Percentiles rank a stretch among this genome's conserved stretches.
Evolutionary conservation across 148 eudicot species (phyloP).

Genomic region (Gaultheria prostrata): DNA sequence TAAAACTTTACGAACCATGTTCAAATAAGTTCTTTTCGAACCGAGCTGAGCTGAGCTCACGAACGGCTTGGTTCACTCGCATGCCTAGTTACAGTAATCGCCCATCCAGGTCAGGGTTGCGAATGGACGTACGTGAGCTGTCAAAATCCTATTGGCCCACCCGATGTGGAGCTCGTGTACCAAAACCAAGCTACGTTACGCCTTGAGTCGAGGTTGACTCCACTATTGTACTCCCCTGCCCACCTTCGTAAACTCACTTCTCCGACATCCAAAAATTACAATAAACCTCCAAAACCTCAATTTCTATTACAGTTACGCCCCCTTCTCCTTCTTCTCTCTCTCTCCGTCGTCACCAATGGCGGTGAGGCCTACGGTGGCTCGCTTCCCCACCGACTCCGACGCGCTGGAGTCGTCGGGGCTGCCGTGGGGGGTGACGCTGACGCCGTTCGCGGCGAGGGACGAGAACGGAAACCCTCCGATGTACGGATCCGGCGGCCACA

Average conservation of each 20-base stretch:
- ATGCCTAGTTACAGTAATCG: no score
- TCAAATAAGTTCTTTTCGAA: no score
- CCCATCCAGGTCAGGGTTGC: neutral
- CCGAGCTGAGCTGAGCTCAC: no score
- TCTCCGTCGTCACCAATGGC: constrained; percentile 41
- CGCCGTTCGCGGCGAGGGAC: constrained; percentile 66
- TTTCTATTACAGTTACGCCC: neutral
- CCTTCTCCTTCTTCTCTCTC: neutral
- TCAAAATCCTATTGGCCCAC: constrained; percentile 17
- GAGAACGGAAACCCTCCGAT: constrained; percentile 74
- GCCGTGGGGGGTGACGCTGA: constrained; percentile 83
- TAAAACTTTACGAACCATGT: no score
- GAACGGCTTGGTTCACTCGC: no score
- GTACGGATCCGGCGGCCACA: constrained; percentile 73
- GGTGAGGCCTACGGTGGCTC: constrained; percentile 59
- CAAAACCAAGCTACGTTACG: constrained; percentile 18
- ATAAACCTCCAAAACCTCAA: constrained; percentile 10
- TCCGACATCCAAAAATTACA: neutral
- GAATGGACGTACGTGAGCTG: neutral
- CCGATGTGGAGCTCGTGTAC: constrained; percentile 16
- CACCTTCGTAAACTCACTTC: neutral
- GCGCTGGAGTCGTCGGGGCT: constrained; percentile 69
- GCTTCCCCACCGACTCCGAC: constrained; percentile 64
- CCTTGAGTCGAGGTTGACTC: neutral
- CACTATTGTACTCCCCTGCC: constrained; percentile 15